Evolutionary conservation across 352 stramenopile species (phyloP), one percentile per base, ranked within the genome.

Genomic region (Salisapilia sapeloensis): DNA sequence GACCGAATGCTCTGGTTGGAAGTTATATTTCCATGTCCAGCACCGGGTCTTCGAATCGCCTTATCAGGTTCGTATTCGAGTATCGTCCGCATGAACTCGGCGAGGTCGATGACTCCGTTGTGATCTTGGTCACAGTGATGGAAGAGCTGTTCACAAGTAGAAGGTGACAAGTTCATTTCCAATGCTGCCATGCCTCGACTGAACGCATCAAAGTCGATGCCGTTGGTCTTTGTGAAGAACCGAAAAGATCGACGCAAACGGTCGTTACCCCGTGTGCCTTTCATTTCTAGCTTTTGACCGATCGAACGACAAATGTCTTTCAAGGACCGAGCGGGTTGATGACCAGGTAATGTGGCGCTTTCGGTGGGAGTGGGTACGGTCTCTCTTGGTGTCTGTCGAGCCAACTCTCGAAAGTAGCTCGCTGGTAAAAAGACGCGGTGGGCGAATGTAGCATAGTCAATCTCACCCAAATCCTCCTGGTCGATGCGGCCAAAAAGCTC

Each of bases 151-250:
- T 46, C 50, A 30, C 59, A 69, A 38, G 81, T 82, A 10, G 42
- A 29, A 0, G 43, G 33, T 0, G 66, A 71, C 19, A 86, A 37
- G 10, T 64, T 55, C 15, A 83, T 82, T 44, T 80, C 61, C 18
- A 86, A 34, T 18, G 51, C 29, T 4, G 50, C 42, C 15, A 86
- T 23, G 2, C 69, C 60, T 12, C 56, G 43, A 16, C 67, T 49
- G 25, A 86, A 83, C 6, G 81, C 67, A 1, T 42, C 40, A 36
- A 71, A 61, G 6, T 59, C 71, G 29, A 86, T 79, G 2, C 51
- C 44, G n/a, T 75, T 50, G 3, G 60, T 48, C 24, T 65, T 78
- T 13, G 62, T 70, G 23, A 86, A 86, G 26, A 75, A 63, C 1
- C 50, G 57, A 24, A 86, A 83, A 8, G 64, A 56, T 40, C 79